These are phyloP conservation scores for Neofusicoccum parvum DNA, from an alignment of 2,329 filamentous ascomycete genomes.

Conservation along the genomic window DNA sequence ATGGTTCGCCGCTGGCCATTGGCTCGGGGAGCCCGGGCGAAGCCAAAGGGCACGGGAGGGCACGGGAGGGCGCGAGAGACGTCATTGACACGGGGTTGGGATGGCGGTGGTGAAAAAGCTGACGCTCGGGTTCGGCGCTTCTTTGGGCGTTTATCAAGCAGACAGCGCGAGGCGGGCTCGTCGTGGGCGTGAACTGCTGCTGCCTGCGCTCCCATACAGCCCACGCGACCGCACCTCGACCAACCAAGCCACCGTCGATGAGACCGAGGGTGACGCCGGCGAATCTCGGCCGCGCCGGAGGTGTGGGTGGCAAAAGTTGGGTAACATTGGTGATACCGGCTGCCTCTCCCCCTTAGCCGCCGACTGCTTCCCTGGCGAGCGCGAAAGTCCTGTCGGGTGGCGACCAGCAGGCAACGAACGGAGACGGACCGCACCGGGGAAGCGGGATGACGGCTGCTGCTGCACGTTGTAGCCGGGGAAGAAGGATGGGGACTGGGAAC, in stretches of 20 bases:
- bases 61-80: background rate
- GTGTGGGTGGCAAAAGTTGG: background rate
- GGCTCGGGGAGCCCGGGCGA: background rate
- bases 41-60: no score
- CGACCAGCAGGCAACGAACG: background rate
- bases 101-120: no score
- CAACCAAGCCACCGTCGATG: no score
- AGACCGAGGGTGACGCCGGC: no score
- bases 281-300: no score
- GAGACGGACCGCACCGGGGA: conserved; percentile 11
- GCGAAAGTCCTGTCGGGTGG: background rate
- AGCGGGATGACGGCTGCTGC: background rate
- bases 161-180: background rate
- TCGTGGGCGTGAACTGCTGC: background rate
- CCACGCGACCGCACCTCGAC: background rate
- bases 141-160: background rate
- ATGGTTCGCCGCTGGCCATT: background rate
- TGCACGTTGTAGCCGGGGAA: background rate
- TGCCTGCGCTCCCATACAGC: background rate
- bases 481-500: background rate
- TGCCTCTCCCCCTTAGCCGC: background rate
- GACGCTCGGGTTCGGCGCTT: conserved; percentile 8
- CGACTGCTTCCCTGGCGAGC: background rate
- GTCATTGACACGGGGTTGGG: background rate
- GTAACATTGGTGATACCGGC: background rate